Conservation (phyloP, 129 eudicot species). For the Lactuca saligna region DNA sequence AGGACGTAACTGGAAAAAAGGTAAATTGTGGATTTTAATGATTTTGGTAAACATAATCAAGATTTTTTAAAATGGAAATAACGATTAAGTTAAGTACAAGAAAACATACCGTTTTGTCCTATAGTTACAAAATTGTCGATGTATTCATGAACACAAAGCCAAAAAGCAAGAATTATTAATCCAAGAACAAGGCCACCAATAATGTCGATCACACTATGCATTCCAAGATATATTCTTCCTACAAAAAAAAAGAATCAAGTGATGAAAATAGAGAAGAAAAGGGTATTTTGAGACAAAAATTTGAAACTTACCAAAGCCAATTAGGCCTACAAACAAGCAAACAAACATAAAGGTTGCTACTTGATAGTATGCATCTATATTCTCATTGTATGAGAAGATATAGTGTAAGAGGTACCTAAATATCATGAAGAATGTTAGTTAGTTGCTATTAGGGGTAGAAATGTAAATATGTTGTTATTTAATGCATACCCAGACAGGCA, state of each 20-base stretch:
- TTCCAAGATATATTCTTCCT: conserved; percentile 96
- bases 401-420: conserved; percentile 75
- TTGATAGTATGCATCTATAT: conserved; percentile 30
- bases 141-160: conserved; percentile 68
- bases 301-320: conserved; percentile 62
- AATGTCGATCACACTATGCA: conserved; percentile 92
- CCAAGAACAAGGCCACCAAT: conserved; percentile 85
- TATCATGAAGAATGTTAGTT: background rate
- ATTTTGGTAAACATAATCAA: background rate
- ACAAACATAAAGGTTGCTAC: conserved; percentile 40
- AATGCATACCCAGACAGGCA: conserved; percentile 80
- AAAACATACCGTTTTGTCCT: conserved; percentile 78
- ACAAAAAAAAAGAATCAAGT: conserved; percentile 6
- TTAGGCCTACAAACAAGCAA: conserved; percentile 56
- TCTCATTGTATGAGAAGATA: conserved; percentile 44
- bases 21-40: background rate
- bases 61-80: background rate
- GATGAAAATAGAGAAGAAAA: conserved; percentile 3
- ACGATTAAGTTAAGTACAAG: conserved; percentile 7
- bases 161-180: conserved; percentile 65
- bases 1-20: conserved; percentile 63
- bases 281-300: background rate
- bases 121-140: conserved; percentile 69
- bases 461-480: background rate
- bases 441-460: background rate